Evolutionary conservation across 257 asterid genomes (phyloP).

Genomic region (Solanum pinnatisectum): DNA sequence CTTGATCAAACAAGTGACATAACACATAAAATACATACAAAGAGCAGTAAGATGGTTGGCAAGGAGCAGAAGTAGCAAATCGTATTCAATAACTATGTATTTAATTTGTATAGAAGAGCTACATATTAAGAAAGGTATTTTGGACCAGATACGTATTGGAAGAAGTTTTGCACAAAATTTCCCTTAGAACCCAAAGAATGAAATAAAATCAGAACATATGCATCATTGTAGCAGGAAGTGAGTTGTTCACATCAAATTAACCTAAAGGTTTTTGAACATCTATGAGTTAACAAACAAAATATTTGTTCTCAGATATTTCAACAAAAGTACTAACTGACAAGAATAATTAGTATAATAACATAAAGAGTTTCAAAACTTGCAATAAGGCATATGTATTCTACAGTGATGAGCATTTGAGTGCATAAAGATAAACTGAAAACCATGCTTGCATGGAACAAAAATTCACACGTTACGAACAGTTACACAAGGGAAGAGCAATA

Average conservation of each 20-base stretch:
- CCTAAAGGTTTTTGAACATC: neutral
- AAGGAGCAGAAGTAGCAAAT: neutral
- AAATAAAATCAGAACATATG: neutral
- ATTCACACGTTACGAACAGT: neutral
- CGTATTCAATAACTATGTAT: neutral
- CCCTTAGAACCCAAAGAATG: neutral
- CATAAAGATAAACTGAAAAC: neutral
- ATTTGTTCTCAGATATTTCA: neutral
- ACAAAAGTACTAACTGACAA: neutral
- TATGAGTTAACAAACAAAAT: neutral
- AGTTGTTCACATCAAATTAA: neutral
- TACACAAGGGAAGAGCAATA: neutral
- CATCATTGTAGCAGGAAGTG: neutral
- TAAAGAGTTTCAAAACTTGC: neutral
- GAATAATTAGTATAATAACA: neutral
- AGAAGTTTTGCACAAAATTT: neutral
- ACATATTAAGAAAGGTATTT: neutral
- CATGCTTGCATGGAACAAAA: neutral
- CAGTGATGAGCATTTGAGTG: neutral
- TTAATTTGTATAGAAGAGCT: neutral
- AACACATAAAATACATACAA: neutral
- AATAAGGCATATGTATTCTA: neutral
- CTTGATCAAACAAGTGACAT: neutral
- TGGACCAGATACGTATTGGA: neutral
- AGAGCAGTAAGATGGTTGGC: neutral